phyloP scores from a whole-genome alignment of 2,329 filamentous ascomycete species.

The Alternaria alternata region DNA sequence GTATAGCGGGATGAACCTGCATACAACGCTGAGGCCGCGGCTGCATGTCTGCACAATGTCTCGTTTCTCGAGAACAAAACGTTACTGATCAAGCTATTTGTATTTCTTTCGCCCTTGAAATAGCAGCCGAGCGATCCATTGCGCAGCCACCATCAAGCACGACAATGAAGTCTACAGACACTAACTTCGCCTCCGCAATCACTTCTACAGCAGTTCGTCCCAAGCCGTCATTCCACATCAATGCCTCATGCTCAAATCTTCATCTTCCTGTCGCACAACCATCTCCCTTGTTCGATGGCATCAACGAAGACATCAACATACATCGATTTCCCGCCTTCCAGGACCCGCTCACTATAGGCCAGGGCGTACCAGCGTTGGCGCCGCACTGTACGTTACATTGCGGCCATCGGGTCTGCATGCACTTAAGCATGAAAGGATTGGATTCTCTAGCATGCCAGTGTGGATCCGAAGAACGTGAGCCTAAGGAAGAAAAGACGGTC shows the following conservation, averaged over 20 bases:
- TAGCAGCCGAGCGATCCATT: neutral
- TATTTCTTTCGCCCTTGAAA: neutral
- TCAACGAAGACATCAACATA: conserved; percentile 9
- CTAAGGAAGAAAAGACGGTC: neutral
- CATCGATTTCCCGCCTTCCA: conserved; percentile 11
- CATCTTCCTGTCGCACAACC: neutral
- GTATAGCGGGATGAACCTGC: too few species aligned
- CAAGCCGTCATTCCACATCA: neutral
- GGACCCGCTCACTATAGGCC: neutral
- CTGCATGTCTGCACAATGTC: neutral
- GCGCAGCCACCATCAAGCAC: neutral
- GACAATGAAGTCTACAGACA: conserved; percentile 4
- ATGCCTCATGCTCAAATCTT: neutral
- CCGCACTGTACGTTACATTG: conserved; percentile 4
- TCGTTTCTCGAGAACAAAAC: neutral
- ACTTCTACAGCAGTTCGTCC: neutral
- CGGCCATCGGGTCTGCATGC: neutral
- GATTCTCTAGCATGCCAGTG: neutral
- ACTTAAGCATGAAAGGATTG: neutral
- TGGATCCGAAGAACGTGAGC: neutral
- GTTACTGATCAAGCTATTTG: neutral
- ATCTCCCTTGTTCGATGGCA: conserved; percentile 13
- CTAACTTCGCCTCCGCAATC: conserved; percentile 1
- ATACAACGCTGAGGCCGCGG: neutral
- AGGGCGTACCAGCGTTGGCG: neutral